Base-by-base conservation (phyloP, 768 basidiomycete species). In the Lyophyllum decastes region DNA sequence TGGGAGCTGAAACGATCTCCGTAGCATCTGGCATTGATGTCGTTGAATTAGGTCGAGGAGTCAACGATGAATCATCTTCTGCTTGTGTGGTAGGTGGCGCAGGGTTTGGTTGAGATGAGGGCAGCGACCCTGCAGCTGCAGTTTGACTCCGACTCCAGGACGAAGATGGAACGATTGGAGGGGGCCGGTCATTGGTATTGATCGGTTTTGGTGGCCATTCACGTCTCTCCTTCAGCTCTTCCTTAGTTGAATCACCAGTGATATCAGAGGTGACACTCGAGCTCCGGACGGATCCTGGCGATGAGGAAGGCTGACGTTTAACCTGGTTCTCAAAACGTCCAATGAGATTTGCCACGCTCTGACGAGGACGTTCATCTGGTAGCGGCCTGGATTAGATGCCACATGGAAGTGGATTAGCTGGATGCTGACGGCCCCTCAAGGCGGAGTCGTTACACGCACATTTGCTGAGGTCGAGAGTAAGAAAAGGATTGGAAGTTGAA, bases 281-380 rank as follows among this genome's bases (percentile, higher is more conserved):
- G 63, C 86, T 87, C 58, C 89, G 82, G 16, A 83, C 78, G 27
- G 80, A 72, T 59, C 64, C 66, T 48, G 80, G 67, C 17, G 62
- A 65, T 26, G 79, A 68, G 10, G 75, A 63, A 4, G 84, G 73
- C 64, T 83, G 81, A 49, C 85, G 83, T 69, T 90, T 93, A 55
- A 80, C 86, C 74, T 90, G 87, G 64, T 84, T 89, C 72, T 94
- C 92, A 64, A 94, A 94, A 57, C 89, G 83, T 51, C 92, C 92
- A 67, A 94, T 94, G 74, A 94, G 87, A 69, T 93, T 94, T 61
- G 92, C 92, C 48, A 94, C 92, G 66, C 88, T 91, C 70, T 84
- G 84, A 58, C 92, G 88, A 49, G 92, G 91, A 68, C 89, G 84
- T 76, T 94, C 92, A 79, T 94, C 92, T 72, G 92, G 91, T 61